Conservation (phyloP, 257 asterid species). For the Vinca minor region DNA sequence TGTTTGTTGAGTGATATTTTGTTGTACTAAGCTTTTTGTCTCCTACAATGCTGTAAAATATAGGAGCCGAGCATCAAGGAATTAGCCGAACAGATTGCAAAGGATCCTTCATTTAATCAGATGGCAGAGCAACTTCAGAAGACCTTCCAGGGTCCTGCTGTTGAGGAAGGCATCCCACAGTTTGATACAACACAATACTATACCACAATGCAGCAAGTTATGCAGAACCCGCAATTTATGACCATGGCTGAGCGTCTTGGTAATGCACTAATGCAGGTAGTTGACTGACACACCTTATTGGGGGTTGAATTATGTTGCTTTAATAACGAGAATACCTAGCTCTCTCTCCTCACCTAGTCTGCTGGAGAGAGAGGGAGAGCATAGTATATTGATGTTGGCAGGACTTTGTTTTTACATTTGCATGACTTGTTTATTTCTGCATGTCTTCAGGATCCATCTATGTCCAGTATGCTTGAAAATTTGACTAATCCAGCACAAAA, state of each 20-base stretch:
- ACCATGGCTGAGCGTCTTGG: constrained; percentile 97
- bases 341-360: too few species aligned
- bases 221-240: constrained; percentile 98
- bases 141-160: constrained; percentile 76
- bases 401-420: background rate
- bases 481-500: constrained; percentile 73
- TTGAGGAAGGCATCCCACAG: constrained; percentile 63
- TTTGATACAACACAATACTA: constrained; percentile 81
- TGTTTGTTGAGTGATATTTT: background rate
- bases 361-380: too few species aligned
- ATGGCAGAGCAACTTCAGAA: constrained; percentile 98
- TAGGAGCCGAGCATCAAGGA: constrained; percentile 97
- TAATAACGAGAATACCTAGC: too few species aligned
- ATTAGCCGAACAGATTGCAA: constrained; percentile 86
- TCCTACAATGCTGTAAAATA: constrained; percentile 1
- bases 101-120: constrained; percentile 84
- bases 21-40: constrained; percentile 10
- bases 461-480: constrained; percentile 94
- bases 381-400: background rate
- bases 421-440: constrained; percentile 4
- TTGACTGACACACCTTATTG: constrained; percentile 8
- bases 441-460: constrained; percentile 70
- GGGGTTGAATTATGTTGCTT: constrained; percentile 8
- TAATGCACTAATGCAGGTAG: constrained; percentile 83
- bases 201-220: constrained; percentile 91